Evolutionary conservation across 2,329 filamentous ascomycete species (phyloP), one percentile per base, ranked within the genome.

Genomic region (Penicillium sp.): DNA sequence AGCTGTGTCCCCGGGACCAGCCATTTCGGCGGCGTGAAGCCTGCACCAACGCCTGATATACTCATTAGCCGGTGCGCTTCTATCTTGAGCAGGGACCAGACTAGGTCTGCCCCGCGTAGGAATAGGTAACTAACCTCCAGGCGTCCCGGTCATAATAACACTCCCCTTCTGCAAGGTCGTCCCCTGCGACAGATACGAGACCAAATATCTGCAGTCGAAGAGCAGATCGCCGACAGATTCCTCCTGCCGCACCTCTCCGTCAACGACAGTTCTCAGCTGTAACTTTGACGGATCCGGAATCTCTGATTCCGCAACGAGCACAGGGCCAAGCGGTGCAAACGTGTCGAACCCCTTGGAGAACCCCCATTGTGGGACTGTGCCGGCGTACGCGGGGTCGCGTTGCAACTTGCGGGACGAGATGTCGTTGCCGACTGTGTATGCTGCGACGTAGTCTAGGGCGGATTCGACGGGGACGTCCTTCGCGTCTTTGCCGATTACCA

Each of bases 301-400:
- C 0, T 84, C 59, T 1, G 71, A 70, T 0, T 75, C 71, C 1
- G 74, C 73, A 0, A 87, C 82, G 0, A 87, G 71, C 44, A 74
- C 75, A 0, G 85, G 85, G 0, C 85, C 85, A 0, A 87, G 60
- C 0, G 85, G 86, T 0, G 83, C 82, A 64, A 78, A 87, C 0
- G 79, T 84, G 64, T 88, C 84, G 58, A 87, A 87, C 0, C 84
- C 82, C 66, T 87, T 87, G 17, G 78, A 81, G 64, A 86, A 87
- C 0, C 81, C 79, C 82, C 83, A 87, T 68, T 88, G 85, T 0
- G 84, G 85, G 0, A 86, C 82, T 0, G 73, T 77, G 0, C 84
- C 84, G 0, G 84, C 84, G 2, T 80, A 73, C 0, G 70, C 71
- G 0, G 82, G 80, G 21, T 86, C 81, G 3, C 82, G 74, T 64